Evolutionary conservation across 108 stramenopile genomes (phyloP).

Genomic region (Nitzschia sp.): DNA sequence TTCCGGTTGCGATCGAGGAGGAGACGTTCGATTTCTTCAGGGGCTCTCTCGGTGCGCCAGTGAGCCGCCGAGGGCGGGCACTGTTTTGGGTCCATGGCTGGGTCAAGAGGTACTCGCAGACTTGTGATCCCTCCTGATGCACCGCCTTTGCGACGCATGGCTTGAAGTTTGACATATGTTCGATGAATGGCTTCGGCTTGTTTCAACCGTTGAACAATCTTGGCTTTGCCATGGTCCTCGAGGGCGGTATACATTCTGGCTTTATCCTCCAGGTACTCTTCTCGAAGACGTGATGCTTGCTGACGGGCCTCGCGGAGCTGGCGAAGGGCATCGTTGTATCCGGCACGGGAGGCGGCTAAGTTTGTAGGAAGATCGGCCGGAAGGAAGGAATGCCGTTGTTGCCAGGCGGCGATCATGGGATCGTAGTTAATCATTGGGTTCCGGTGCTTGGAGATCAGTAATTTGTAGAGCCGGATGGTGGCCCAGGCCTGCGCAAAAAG

Average conservation of each 20-base stretch:
- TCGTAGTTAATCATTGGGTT: no score
- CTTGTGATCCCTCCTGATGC: background rate
- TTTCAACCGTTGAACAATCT: no score
- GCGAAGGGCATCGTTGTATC: background rate
- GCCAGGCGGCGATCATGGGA: no score
- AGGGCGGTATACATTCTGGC: background rate
- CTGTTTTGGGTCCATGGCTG: background rate
- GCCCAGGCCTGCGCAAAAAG: background rate
- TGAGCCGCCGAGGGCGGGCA: background rate
- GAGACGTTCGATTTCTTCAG: background rate
- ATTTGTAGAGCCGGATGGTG: background rate
- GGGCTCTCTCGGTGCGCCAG: constrained; percentile 2
- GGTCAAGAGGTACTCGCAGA: background rate
- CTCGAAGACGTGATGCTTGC: no score
- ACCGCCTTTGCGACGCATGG: background rate
- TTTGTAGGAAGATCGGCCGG: background rate
- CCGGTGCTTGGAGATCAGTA: background rate
- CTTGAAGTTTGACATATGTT: background rate
- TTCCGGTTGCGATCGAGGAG: no score
- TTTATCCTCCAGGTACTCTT: no score
- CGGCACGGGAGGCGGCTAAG: background rate
- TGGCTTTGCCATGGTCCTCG: background rate
- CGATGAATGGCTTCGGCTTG: background rate
- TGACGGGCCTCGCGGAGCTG: background rate
- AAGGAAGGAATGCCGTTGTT: background rate